Conservation (phyloP, 495 filamentous ascomycete species). For the Baudoinia panamericana region DNA sequence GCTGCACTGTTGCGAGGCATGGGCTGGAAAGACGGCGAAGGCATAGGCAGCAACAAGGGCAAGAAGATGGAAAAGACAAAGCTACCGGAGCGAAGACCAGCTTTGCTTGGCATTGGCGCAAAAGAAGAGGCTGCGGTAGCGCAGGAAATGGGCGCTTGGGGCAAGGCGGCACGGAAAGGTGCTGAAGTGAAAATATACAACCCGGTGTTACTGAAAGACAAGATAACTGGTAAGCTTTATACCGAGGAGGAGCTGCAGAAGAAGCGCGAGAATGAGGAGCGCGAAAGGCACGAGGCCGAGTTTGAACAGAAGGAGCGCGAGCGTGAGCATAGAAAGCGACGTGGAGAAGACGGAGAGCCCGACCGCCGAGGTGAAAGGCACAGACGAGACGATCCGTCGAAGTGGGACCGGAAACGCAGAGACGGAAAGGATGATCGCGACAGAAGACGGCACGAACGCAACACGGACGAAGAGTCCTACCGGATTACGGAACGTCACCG, state of each 20-base stretch:
- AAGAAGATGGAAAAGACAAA: conserved; percentile 33
- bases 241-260: conserved; percentile 48
- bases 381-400: conserved; percentile 28
- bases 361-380: conserved; percentile 41
- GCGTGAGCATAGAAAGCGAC: conserved; percentile 38
- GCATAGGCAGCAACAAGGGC: conserved; percentile 43
- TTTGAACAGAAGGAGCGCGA: conserved; percentile 33
- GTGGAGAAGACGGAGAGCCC: conserved; percentile 31
- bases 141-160: conserved; percentile 64
- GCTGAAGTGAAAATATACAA: conserved; percentile 48
- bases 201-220: conserved; percentile 53
- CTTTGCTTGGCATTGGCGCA: conserved; percentile 74
- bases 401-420: conserved; percentile 7
- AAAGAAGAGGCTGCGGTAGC: conserved; percentile 58
- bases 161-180: conserved; percentile 48
- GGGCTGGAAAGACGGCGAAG: conserved; percentile 85
- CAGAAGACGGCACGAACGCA: conserved; percentile 15
- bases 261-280: conserved; percentile 34
- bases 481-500: conserved; percentile 14
- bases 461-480: conserved; percentile 18
- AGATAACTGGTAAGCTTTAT: conserved; percentile 50
- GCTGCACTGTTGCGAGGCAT: conserved; percentile 76
- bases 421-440: conserved; percentile 31
- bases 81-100: conserved; percentile 53
- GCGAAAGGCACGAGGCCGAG: conserved; percentile 25